A percentile compares a stretch with the other conserved stretches of the same genome.
phyloP scores from a whole-genome alignment of 352 stramenopile species.

The Sclerospora graminicola region DNA sequence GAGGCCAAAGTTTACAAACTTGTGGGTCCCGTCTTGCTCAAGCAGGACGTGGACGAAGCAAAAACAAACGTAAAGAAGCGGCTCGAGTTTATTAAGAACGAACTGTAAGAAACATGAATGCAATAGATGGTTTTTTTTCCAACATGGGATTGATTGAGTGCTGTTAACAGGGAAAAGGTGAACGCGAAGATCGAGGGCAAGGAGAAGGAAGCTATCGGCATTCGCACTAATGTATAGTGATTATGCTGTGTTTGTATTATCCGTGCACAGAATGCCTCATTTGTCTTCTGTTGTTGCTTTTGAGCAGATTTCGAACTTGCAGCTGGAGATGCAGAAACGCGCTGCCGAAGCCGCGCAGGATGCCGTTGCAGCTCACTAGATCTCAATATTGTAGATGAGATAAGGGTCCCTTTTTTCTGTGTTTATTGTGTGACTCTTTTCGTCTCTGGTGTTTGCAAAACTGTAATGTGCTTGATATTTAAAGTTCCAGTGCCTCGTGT shows the following conservation, averaged over 20 bases:
- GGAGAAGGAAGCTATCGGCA: conserved; percentile 84
- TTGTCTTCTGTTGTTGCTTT: conserved; percentile 1
- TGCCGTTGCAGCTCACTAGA: conserved; percentile 37
- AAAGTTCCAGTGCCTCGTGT: conserved; percentile 25
- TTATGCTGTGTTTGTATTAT: not conserved
- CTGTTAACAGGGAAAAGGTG: conserved; percentile 59
- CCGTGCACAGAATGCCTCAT: not conserved
- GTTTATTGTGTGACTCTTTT: too few relatives aligned
- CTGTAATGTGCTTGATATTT: conserved; percentile 21
- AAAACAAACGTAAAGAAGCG: conserved; percentile 93
- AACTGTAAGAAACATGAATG: conserved; percentile 63
- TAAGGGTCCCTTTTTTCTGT: conserved; percentile 4
- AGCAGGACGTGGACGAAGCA: conserved; percentile 90
- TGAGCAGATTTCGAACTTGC: conserved; percentile 74
- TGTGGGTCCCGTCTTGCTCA: conserved; percentile 91
- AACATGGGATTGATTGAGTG: too few relatives aligned
- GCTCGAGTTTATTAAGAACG: conserved; percentile 93
- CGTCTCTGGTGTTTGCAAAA: conserved; percentile 7
- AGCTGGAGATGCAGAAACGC: conserved; percentile 86
- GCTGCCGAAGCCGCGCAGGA: conserved; percentile 64
- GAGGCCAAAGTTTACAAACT: conserved; percentile 92
- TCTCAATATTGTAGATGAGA: not conserved
- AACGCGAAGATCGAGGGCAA: conserved; percentile 82
- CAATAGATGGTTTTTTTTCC: not conserved
- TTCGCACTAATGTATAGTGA: conserved; percentile 74